Conservation (phyloP, 1,284 basidiomycete species). For the Hypsizygus ulmarius region DNA sequence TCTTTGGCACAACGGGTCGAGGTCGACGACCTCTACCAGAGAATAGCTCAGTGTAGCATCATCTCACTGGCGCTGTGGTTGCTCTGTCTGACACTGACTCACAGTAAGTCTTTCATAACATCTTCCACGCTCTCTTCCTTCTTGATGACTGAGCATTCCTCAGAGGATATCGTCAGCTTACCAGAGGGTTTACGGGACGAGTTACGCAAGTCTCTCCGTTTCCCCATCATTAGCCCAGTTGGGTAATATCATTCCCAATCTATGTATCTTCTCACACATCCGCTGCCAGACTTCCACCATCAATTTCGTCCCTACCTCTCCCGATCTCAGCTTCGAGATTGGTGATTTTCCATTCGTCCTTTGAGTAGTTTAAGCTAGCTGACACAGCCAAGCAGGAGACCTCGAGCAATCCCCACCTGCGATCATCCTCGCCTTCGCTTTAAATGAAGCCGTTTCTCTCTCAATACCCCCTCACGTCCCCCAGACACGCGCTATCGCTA, state of each 20-base stretch:
- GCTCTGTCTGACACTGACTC: conserved; percentile 35
- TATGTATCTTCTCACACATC: conserved; percentile 16
- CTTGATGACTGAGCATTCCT: conserved; percentile 10
- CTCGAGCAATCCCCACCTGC: conserved; percentile 42
- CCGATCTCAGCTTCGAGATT: background rate
- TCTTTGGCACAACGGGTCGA: conserved; percentile 9
- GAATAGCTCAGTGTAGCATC: conserved; percentile 14
- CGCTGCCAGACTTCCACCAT: background rate
- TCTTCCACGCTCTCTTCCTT: background rate
- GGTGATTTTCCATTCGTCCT: too few relatives aligned
- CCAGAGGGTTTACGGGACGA: conserved; percentile 30
- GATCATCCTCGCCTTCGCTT: conserved; percentile 48
- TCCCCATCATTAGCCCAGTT: conserved; percentile 29
- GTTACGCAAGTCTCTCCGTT: conserved; percentile 38
- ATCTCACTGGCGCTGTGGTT: conserved; percentile 37
- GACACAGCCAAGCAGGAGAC: conserved; percentile 14
- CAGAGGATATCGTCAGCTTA: conserved; percentile 36
- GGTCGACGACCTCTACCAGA: conserved; percentile 8
- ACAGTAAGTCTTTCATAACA: conserved; percentile 24
- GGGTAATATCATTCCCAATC: conserved; percentile 22
- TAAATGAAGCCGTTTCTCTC: conserved; percentile 43
- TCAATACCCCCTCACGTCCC: conserved; percentile 50
- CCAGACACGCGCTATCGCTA: conserved; percentile 40
- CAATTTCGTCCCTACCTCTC: conserved; percentile 1
- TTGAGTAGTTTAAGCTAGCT: background rate